Percentiles rank a stretch among this genome's conserved stretches.
These are phyloP conservation scores for Sarocladiaceae sp. DNA, from an alignment of 2,329 filamentous ascomycete genomes.

Conservation along the genomic window DNA sequence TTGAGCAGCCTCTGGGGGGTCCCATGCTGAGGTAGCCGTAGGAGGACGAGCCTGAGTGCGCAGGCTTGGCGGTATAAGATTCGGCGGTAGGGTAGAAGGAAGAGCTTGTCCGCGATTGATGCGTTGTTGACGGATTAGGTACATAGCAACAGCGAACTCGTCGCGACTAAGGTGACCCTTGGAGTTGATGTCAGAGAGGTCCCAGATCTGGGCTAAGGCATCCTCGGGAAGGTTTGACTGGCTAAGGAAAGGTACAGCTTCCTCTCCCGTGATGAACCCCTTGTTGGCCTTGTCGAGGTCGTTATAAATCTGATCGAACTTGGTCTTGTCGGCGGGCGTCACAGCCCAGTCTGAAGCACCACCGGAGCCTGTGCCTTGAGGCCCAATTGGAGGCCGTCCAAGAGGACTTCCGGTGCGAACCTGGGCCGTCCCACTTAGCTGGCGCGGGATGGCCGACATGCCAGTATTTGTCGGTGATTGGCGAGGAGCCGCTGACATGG, in stretches of 20 bases:
- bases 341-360: constrained; percentile 66
- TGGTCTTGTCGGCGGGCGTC: constrained; percentile 72
- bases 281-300: constrained; percentile 74
- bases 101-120: constrained; percentile 58
- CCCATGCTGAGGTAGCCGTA: constrained; percentile 39
- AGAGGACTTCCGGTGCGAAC: constrained; percentile 56
- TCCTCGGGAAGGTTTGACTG: constrained; percentile 88
- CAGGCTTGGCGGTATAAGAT: constrained; percentile 80
- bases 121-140: constrained; percentile 85
- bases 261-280: constrained; percentile 86
- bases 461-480: constrained; percentile 45
- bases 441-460: constrained; percentile 64
- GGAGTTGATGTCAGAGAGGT: constrained; percentile 88
- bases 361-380: constrained; percentile 32
- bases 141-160: constrained; percentile 97
- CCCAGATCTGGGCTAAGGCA: constrained; percentile 89
- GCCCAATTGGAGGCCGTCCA: constrained; percentile 40
- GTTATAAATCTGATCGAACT: constrained; percentile 81
- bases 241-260: constrained; percentile 89
- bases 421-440: constrained; percentile 67
- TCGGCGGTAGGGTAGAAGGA: constrained; percentile 71
- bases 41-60: constrained; percentile 50
- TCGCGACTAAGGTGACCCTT: constrained; percentile 80
- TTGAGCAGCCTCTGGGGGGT: constrained; percentile 29
- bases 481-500: constrained; percentile 30